These are phyloP conservation scores for Meyerozyma smithsonii DNA, from an alignment of 1,139 yeast species.

Conservation along the genomic window DNA sequence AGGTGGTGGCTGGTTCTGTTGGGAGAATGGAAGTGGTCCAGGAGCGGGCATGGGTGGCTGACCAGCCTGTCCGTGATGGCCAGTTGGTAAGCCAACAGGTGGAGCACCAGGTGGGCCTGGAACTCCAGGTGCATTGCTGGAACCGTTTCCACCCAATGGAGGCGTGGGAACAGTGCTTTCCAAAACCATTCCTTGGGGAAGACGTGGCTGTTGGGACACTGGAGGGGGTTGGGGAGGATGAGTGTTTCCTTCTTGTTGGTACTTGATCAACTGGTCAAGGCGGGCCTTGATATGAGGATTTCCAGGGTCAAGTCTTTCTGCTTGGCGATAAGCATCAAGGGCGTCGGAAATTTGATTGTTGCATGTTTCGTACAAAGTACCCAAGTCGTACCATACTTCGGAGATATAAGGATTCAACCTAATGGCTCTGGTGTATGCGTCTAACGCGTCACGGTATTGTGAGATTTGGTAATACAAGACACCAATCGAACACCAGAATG, in stretches of 20 bases:
- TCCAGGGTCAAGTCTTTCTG: conserved; percentile 90
- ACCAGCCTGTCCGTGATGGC: conserved; percentile 6
- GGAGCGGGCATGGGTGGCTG: conserved; percentile 8
- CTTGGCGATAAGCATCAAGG: conserved; percentile 92
- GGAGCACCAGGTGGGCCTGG: conserved; percentile 9
- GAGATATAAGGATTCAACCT: conserved; percentile 91
- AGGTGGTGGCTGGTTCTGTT: conserved; percentile 9
- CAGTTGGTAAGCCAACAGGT: background rate
- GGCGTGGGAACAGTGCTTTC: conserved; percentile 32
- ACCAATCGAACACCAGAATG: conserved; percentile 98
- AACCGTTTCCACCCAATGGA: background rate
- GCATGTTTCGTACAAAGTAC: conserved; percentile 94
- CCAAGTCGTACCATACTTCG: conserved; percentile 98
- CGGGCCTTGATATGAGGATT: conserved; percentile 93
- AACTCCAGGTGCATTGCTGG: conserved; percentile 4
- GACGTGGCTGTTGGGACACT: conserved; percentile 53
- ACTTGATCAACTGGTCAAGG: conserved; percentile 74
- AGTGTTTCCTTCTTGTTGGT: conserved; percentile 70
- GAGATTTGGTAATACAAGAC: conserved; percentile 92
- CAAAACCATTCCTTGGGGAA: conserved; percentile 58
- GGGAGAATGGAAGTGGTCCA: conserved; percentile 8
- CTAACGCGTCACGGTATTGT: conserved; percentile 94
- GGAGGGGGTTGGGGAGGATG: conserved; percentile 67
- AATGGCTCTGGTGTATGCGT: conserved; percentile 95
- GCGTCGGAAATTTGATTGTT: conserved; percentile 95